Evolutionary conservation across 2,329 filamentous ascomycete species (phyloP), one percentile per base, ranked within the genome.

Genomic region (Lithohypha guttulata): DNA sequence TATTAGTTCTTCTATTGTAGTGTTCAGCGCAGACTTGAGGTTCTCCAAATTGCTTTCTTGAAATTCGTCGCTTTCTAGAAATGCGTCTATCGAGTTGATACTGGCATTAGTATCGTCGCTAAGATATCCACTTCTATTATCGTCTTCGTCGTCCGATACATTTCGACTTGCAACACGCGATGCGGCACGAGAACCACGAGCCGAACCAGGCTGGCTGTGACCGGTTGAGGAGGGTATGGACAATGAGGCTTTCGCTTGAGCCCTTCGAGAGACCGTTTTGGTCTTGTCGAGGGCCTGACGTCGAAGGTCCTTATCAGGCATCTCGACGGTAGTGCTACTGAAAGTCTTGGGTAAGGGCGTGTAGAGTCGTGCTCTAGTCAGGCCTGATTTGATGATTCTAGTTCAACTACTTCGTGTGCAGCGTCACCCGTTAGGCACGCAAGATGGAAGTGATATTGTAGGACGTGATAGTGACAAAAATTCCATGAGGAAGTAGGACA

Each of bases 1-100:
- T 39, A 80, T 68, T 19, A 93, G 73, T 49, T 82, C 77, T 33
- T 79, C 69, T 46, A 93, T 77, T 42, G 79, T 73, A 45, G 78
- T 71, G 19, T 70, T 65, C 22, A 87, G 62, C 41, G 75, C 70
- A 11, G 73, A 62, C 31, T 76, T 71, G 72, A 81, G 83, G 14
- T 65, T 64, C 18, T 70, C 69, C 34, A 68, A 61, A 9, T 61
- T 58, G 13, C 67, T 58, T 18, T 69, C 64, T 6, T 71, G 69
- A 21, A 63, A 60, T 37, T 75, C 72, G n/a, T 68, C 67, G 29
- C 63, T 62, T 30, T 68, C 64, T 34, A 70, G 62, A 23, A 79
- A 65, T 23, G 78, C 77, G 48, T 84, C 81, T 45, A 82, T 75
- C n/a, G 76, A 79, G 43, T 71, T 75, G 41, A 73, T 70, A 53